Conservation (phyloP, 225 moss, liverwort and hornwort species). For the Physcomitrellopsis africana region DNA sequence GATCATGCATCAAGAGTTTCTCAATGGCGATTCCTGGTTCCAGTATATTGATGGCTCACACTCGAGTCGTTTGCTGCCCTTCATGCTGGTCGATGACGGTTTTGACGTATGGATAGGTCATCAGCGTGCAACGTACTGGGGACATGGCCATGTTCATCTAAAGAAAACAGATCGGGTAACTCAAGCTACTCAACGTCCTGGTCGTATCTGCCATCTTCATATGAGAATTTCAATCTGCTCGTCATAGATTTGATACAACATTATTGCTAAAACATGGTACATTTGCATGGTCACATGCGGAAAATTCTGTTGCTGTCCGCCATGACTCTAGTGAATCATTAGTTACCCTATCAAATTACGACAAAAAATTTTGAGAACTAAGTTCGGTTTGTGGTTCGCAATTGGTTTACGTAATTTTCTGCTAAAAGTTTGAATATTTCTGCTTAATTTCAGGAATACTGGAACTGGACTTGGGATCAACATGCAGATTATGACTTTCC, state of each 20-base stretch:
- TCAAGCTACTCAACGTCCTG: background rate
- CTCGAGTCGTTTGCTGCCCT: slow-evolving; percentile 43
- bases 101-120: slow-evolving; percentile 80
- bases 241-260: background rate
- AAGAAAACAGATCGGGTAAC: slow-evolving; percentile 31
- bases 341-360: background rate
- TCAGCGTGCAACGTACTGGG: slow-evolving; percentile 68
- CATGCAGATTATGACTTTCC: slow-evolving; percentile 66
- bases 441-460: slow-evolving; percentile 53
- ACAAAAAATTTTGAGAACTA: background rate
- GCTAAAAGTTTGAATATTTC: background rate
- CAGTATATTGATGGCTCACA: slow-evolving; percentile 21
- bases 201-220: background rate
- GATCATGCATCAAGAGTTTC: slow-evolving; percentile 67
- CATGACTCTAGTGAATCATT: background rate
- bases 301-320: no score
- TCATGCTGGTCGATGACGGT: slow-evolving; percentile 58
- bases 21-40: slow-evolving; percentile 64
- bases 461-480: slow-evolving; percentile 87
- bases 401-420: background rate
- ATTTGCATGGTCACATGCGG: no score
- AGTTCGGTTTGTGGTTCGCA: no score
- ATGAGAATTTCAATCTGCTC: background rate
- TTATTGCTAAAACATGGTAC: background rate
- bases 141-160: slow-evolving; percentile 48